Conservation (phyloP, 805 yeast species). For the Metschnikowia continentalis region DNA sequence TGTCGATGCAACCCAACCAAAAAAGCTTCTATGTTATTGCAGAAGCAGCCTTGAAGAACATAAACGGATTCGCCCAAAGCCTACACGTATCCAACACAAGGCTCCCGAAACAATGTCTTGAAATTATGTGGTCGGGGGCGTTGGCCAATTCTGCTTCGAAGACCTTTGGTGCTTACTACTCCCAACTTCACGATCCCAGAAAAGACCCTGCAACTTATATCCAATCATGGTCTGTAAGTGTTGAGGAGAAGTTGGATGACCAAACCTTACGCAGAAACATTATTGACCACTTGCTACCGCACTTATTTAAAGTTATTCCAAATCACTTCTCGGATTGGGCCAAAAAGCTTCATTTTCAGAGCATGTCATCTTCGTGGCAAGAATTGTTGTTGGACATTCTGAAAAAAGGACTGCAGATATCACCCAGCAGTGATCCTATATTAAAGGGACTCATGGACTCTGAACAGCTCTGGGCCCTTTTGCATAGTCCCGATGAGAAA, state of each 20-base stretch:
- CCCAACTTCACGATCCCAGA: slow-evolving; percentile 10
- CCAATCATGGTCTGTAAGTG: slow-evolving; percentile 44
- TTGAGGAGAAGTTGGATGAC: slow-evolving; percentile 32
- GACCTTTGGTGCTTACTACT: slow-evolving; percentile 37
- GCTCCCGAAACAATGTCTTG: slow-evolving; percentile 46
- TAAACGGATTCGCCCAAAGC: slow-evolving; percentile 32
- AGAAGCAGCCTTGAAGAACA: slow-evolving; percentile 51
- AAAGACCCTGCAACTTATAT: slow-evolving; percentile 44
- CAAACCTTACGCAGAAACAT: slow-evolving; percentile 41
- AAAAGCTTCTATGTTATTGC: slow-evolving; percentile 59
- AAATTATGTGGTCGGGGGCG: slow-evolving; percentile 51
- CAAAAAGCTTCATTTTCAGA: slow-evolving; percentile 7
- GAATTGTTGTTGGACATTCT: slow-evolving; percentile 11
- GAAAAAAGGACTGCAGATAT: slow-evolving; percentile 9
- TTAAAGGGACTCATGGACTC: slow-evolving; percentile 1
- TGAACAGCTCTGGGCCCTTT: slow-evolving; percentile 26
- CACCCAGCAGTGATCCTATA: slow-evolving; percentile 10
- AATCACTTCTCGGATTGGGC: slow-evolving; percentile 40
- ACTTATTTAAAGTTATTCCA: slow-evolving; percentile 52
- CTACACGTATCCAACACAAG: slow-evolving; percentile 43
- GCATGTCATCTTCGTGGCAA: slow-evolving; percentile 4
- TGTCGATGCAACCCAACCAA: slow-evolving; percentile 43
- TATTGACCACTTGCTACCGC: slow-evolving; percentile 58
- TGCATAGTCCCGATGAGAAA: slow-evolving; percentile 43
- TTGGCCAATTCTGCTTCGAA: slow-evolving; percentile 67